phyloP scores from a whole-genome alignment of 192 early-diverging fungal genomes.

The Backusella liffmaniae region DNA sequence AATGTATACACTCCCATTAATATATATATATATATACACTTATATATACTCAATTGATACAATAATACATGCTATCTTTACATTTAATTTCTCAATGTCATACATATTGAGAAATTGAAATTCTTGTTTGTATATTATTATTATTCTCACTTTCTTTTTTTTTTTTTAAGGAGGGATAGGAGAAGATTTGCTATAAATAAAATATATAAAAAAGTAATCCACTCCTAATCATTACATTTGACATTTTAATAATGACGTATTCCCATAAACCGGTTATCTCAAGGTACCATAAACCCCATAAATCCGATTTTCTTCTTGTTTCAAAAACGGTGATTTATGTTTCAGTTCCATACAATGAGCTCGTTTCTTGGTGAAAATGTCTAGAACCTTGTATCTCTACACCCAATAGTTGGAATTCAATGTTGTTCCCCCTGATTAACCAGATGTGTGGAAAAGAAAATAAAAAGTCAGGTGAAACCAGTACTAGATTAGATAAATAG shows the following conservation, averaged over 20 bases:
- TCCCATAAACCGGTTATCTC: not conserved
- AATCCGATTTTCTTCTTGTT: not conserved
- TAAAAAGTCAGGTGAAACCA: not conserved
- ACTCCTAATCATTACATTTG: not conserved
- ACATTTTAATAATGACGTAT: constrained; percentile 3
- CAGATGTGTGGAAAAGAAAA: not conserved
- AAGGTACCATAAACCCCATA: not conserved
- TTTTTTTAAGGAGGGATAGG: not conserved
- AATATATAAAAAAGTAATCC: not conserved
- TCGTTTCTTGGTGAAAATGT: not conserved
- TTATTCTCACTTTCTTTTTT: not conserved
- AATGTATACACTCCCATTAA: constrained; percentile 6
- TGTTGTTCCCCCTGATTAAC: not conserved
- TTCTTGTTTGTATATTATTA: not conserved
- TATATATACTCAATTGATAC: not conserved
- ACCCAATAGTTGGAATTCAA: not conserved
- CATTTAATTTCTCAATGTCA: not conserved
- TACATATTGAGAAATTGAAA: not conserved
- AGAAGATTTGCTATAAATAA: not conserved
- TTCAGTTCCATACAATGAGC: not conserved
- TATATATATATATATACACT: not conserved
- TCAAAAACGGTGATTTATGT: not conserved
- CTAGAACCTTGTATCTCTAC: not conserved
- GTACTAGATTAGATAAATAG: not conserved
- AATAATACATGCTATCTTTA: not conserved